phyloP scores from a whole-genome alignment of 2,329 filamentous ascomycete genomes.

The Diaporthe helianthi region DNA sequence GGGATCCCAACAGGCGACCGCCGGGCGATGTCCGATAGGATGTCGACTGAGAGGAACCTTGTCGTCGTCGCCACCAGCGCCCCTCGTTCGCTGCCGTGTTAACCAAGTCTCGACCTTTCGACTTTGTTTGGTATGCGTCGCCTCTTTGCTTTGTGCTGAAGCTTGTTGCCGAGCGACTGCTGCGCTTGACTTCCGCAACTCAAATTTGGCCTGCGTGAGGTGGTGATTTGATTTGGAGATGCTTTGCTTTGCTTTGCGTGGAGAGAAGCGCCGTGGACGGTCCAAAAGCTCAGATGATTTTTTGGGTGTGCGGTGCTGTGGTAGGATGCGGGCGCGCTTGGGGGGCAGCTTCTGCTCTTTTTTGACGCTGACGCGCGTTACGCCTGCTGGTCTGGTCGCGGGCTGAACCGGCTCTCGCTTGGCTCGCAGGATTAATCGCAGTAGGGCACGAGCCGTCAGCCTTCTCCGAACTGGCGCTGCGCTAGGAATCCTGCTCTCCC shows the following conservation, averaged over 20 bases:
- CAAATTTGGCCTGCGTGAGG: conserved; percentile 1
- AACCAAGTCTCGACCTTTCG: conserved; percentile 19
- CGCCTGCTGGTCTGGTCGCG: conserved; percentile 37
- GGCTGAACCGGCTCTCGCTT: conserved; percentile 2
- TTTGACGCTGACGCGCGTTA: conserved; percentile 55
- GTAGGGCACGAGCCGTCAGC: background rate
- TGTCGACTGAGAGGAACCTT: conserved; percentile 12
- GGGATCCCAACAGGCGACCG: background rate
- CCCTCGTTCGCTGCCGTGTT: conserved; percentile 25
- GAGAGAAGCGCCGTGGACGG: conserved; percentile 11
- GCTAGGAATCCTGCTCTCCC: background rate
- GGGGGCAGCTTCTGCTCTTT: conserved; percentile 25
- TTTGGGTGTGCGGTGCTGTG: conserved; percentile 29
- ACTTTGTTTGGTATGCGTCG: conserved; percentile 23
- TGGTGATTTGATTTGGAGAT: conserved; percentile 12
- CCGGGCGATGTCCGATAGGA: conserved; percentile 27
- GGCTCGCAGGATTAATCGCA: conserved; percentile 15
- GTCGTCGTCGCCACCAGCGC: conserved; percentile 20
- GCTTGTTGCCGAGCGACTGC: conserved; percentile 11
- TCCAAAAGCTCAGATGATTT: conserved; percentile 28
- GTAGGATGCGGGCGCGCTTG: conserved; percentile 37
- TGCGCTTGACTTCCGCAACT: conserved; percentile 24
- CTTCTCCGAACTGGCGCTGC: background rate
- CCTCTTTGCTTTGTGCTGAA: background rate
- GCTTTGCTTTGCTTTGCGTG: too few relatives aligned